Evolutionary conservation across 768 basidiomycete species (phyloP).

Genomic region (Lyophyllum atratum): DNA sequence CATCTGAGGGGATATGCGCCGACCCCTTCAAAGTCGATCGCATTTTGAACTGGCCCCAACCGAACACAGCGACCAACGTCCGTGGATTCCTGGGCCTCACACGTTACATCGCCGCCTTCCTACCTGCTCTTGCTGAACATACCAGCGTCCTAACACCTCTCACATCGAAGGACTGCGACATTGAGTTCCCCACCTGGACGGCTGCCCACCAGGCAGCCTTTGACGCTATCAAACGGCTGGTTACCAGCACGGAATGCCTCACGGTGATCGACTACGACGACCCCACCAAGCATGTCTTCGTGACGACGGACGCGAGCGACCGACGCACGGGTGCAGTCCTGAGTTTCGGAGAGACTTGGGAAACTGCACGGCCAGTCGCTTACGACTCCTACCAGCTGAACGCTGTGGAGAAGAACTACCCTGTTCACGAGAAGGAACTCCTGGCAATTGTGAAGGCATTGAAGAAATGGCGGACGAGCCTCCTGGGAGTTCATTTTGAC

Average conservation of each 20-base stretch:
- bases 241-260: neutral
- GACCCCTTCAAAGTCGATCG: slow-evolving; percentile 27
- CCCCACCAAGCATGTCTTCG: slow-evolving; percentile 19
- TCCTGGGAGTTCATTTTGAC: slow-evolving; percentile 18
- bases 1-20: slow-evolving; percentile 26
- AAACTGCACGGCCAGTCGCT: slow-evolving; percentile 4
- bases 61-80: slow-evolving; percentile 26
- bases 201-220: slow-evolving; percentile 23
- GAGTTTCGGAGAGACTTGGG: slow-evolving; percentile 1
- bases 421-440: slow-evolving; percentile 24
- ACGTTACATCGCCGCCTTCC: slow-evolving; percentile 23
- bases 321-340: slow-evolving; percentile 3
- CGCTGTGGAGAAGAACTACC: slow-evolving; percentile 19
- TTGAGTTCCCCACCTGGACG: slow-evolving; percentile 28
- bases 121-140: neutral
- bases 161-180: slow-evolving; percentile 27
- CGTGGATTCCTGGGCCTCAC: slow-evolving; percentile 33
- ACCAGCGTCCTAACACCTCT: slow-evolving; percentile 17
- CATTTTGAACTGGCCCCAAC: slow-evolving; percentile 32
- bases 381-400: slow-evolving; percentile 7
- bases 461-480: slow-evolving; percentile 26
- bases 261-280: slow-evolving; percentile 17
- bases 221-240: slow-evolving; percentile 17
- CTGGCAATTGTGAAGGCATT: slow-evolving; percentile 34
- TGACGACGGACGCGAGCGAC: slow-evolving; percentile 30